Percentiles rank a stretch among this genome's conserved stretches.
phyloP scores from a whole-genome alignment of 768 basidiomycete genomes.

The Lactarius akahatsu region DNA sequence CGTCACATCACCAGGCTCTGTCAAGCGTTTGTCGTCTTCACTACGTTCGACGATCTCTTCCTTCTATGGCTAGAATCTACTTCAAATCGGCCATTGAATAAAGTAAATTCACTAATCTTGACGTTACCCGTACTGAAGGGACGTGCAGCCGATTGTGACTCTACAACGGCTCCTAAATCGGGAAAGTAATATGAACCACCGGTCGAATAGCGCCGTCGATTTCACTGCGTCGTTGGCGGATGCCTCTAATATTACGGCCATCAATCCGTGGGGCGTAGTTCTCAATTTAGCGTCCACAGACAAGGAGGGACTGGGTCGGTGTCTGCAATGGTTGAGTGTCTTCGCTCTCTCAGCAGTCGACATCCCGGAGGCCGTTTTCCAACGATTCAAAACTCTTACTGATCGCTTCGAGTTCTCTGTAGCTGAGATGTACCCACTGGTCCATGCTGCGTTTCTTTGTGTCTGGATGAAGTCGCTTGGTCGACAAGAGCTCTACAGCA shows the following conservation, averaged over 20 bases:
- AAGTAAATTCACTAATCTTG: slow-evolving; percentile 38
- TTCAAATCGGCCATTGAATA: slow-evolving; percentile 37
- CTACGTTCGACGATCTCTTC: slow-evolving; percentile 56
- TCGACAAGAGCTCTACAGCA: slow-evolving; percentile 54
- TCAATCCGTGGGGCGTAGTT: slow-evolving; percentile 59
- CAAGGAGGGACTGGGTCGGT: slow-evolving; percentile 44
- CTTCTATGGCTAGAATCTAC: slow-evolving; percentile 57
- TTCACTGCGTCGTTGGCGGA: slow-evolving; percentile 36
- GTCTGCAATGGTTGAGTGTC: slow-evolving; percentile 59
- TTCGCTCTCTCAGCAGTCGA: slow-evolving; percentile 66
- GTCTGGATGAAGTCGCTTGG: slow-evolving; percentile 61
- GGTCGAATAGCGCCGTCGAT: slow-evolving; percentile 41
- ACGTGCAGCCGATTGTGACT: slow-evolving; percentile 48
- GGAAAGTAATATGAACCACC: slow-evolving; percentile 47
- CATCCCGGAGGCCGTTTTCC: slow-evolving; percentile 52
- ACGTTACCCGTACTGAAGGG: slow-evolving; percentile 11
- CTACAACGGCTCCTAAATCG: slow-evolving; percentile 58
- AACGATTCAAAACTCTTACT: slow-evolving; percentile 46
- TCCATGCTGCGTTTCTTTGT: slow-evolving; percentile 55
- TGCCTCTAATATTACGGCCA: slow-evolving; percentile 32
- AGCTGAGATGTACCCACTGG: slow-evolving; percentile 47
- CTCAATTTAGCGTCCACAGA: slow-evolving; percentile 44
- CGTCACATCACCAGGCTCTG: slow-evolving; percentile 53
- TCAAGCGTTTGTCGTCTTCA: slow-evolving; percentile 55
- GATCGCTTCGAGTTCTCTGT: slow-evolving; percentile 42